Evolutionary conservation across 2,329 filamentous ascomycete genomes (phyloP).

Genomic region (Diaporthe australafricana): DNA sequence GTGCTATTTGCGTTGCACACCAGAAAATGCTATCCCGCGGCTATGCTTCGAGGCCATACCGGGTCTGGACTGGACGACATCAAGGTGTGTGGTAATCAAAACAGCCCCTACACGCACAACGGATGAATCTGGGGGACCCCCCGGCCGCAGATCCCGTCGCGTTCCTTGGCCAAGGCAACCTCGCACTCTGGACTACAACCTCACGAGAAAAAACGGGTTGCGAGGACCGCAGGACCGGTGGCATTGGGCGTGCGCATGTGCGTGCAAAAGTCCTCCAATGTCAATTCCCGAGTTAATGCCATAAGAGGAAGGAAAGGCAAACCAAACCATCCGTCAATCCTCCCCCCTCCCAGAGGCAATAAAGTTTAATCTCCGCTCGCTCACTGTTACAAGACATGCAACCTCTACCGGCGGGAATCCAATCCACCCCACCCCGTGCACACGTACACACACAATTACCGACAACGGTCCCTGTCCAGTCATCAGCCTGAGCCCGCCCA

Average conservation of each 20-base stretch:
- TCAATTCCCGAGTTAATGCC: constrained; percentile 7
- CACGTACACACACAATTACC: constrained; percentile 13
- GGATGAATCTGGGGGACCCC: background rate
- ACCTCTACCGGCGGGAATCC: constrained; percentile 17
- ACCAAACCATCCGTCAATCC: background rate
- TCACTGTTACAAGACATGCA: constrained; percentile 21
- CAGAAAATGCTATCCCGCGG: background rate
- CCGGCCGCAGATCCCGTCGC: constrained; percentile 16
- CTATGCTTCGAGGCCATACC: background rate
- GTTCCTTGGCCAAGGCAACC: background rate
- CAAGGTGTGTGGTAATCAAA: background rate
- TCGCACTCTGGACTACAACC: background rate
- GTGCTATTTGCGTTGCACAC: constrained; percentile 18
- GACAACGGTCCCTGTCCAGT: background rate
- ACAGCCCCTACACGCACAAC: background rate
- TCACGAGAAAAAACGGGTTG: constrained; percentile 2
- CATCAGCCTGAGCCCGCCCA: background rate
- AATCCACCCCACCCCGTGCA: constrained; percentile 7
- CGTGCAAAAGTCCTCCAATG: background rate
- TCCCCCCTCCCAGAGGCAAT: background rate
- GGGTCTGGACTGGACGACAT: background rate
- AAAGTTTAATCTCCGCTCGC: constrained; percentile 20
- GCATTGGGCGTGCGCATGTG: background rate
- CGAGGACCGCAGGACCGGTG: too few species aligned
- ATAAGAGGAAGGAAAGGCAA: constrained; percentile 14